These are phyloP conservation scores for Alopecurus myosuroides DNA, from an alignment of 176 grass and related monocot genomes.

Conservation along the genomic window DNA sequence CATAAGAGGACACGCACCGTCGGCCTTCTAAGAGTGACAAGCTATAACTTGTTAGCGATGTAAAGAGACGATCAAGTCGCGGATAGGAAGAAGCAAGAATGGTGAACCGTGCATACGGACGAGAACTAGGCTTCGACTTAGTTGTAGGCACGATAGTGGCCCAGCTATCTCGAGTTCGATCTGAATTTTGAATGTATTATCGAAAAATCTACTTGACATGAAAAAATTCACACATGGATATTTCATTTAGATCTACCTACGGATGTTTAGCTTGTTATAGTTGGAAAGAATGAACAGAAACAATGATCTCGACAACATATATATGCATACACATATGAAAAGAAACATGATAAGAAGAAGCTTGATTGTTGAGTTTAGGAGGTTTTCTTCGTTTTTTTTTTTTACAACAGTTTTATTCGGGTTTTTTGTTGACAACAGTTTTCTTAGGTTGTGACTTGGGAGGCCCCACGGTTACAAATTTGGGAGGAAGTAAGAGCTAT, in stretches of 20 bases:
- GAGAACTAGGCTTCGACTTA: background rate
- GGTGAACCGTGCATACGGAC: too few species aligned
- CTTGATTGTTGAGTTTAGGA: background rate
- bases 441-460: background rate
- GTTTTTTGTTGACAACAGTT: too few species aligned
- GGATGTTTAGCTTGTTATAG: too few species aligned
- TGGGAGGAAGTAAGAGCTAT: background rate
- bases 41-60: background rate
- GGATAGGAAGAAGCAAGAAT: background rate
- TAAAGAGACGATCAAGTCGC: background rate
- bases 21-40: background rate
- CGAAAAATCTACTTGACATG: background rate
- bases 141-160: background rate
- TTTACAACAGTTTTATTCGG: too few species aligned
- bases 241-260: too few species aligned
- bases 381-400: background rate
- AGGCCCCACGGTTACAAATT: background rate
- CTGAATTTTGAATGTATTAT: background rate
- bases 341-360: background rate
- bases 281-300: background rate
- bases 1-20: background rate
- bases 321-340: too few species aligned
- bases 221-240: too few species aligned
- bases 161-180: background rate
- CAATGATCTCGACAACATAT: background rate